Percentiles rank a stretch among this genome's conserved stretches.
Conservation (phyloP, 345 rosid genomes). For the Ailanthus altissimus region DNA sequence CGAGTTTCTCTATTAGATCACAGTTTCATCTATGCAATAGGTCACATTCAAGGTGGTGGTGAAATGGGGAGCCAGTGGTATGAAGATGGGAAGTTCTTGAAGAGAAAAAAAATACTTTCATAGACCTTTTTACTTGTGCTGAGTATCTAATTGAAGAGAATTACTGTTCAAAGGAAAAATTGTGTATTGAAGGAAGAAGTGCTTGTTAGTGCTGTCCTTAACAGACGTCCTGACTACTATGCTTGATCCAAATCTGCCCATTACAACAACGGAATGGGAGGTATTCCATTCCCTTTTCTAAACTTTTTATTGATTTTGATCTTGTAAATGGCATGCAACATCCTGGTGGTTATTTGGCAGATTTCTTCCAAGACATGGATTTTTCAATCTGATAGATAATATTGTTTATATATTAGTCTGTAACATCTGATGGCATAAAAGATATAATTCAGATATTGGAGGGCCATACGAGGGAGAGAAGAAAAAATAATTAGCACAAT, state of each 20-base stretch:
- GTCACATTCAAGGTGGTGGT: slow-evolving; percentile 95
- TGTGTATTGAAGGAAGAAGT: slow-evolving; percentile 91
- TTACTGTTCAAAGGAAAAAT: slow-evolving; percentile 70
- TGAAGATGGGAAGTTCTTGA: slow-evolving; percentile 75
- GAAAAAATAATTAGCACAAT: background rate
- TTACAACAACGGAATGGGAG: slow-evolving; percentile 95
- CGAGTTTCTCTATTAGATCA: slow-evolving; percentile 83
- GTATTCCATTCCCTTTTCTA: slow-evolving; percentile 33
- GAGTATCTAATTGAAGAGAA: slow-evolving; percentile 66
- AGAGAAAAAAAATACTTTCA: slow-evolving; percentile 76
- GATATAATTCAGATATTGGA: background rate
- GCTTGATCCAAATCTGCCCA: slow-evolving; percentile 86
- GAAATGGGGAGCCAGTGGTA: slow-evolving; percentile 98
- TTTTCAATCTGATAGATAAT: background rate
- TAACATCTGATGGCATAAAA: background rate
- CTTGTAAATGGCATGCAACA: background rate
- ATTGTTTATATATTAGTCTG: background rate
- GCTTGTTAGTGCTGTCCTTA: slow-evolving; percentile 87
- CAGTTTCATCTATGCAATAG: slow-evolving; percentile 76
- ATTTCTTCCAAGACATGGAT: background rate
- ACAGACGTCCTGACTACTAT: slow-evolving; percentile 90
- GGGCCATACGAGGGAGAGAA: background rate
- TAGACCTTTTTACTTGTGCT: slow-evolving; percentile 82
- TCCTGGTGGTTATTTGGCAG: background rate
- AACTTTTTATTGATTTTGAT: background rate